Evolutionary conservation across 2,329 filamentous ascomycete species (phyloP).

Genomic region (Nothomitra cinnamomea): DNA sequence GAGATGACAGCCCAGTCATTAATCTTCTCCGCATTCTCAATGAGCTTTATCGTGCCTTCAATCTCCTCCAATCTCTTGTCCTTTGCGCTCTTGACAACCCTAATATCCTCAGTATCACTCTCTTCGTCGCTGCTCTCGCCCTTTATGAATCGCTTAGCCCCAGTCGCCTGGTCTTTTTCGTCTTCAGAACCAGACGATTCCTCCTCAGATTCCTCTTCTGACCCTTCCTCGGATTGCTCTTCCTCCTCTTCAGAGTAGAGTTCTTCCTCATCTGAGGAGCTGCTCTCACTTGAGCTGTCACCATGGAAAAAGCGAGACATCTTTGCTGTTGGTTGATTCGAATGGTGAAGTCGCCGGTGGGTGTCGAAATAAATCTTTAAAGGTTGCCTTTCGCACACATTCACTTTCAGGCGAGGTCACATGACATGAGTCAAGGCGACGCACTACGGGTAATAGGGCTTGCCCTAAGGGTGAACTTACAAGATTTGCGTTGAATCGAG

Average conservation of each 20-base stretch:
- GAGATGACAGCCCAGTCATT: conserved; percentile 93
- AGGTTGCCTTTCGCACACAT: no score
- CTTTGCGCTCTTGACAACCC: conserved; percentile 90
- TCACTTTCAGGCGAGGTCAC: not conserved
- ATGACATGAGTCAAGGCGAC: not conserved
- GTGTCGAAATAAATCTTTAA: not conserved
- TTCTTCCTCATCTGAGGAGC: conserved; percentile 86
- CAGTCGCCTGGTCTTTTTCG: conserved; percentile 43
- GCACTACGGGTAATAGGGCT: not conserved
- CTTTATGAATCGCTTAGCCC: conserved; percentile 71
- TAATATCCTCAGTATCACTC: conserved; percentile 71
- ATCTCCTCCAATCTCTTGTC: conserved; percentile 94
- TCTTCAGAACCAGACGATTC: conserved; percentile 30
- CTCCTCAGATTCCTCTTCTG: conserved; percentile 30
- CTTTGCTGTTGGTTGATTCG: conserved; percentile 21
- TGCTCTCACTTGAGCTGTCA: conserved; percentile 90
- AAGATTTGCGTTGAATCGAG: no score
- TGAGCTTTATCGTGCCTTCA: conserved; percentile 72
- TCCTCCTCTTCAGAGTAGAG: conserved; percentile 69
- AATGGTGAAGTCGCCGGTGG: not conserved
- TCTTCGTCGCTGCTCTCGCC: conserved; percentile 62
- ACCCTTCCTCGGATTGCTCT: conserved; percentile 39
- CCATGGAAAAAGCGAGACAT: conserved; percentile 98
- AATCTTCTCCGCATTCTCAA: conserved; percentile 95
- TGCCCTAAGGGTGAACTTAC: not conserved